A percentile compares a stretch with the other conserved stretches of the same genome.
These are phyloP conservation scores for Margaritispora aquatica DNA, from an alignment of 495 filamentous ascomycete genomes.

Conservation along the genomic window DNA sequence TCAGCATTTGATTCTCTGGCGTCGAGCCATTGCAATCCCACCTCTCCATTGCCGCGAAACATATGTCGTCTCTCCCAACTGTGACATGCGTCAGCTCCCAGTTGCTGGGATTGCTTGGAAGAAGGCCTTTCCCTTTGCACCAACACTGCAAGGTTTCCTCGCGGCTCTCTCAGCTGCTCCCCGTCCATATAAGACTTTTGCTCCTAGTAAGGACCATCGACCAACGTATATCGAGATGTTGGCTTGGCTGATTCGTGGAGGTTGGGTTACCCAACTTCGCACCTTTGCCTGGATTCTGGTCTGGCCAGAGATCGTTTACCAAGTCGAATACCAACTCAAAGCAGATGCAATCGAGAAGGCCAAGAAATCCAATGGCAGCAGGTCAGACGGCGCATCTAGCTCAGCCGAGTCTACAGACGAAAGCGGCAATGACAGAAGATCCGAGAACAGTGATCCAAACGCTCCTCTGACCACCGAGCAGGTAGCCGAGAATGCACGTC, in stretches of 20 bases:
- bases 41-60: slow-evolving; percentile 84
- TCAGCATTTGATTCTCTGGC: slow-evolving; percentile 91
- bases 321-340: slow-evolving; percentile 51
- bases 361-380: slow-evolving; percentile 20
- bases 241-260: slow-evolving; percentile 84
- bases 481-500: slow-evolving; percentile 40
- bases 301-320: slow-evolving; percentile 53
- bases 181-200: slow-evolving; percentile 70
- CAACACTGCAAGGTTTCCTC: slow-evolving; percentile 78
- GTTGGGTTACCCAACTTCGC: slow-evolving; percentile 87
- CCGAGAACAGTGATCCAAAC: slow-evolving; percentile 9
- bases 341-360: slow-evolving; percentile 32
- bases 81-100: slow-evolving; percentile 67
- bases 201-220: slow-evolving; percentile 85
- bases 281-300: slow-evolving; percentile 79
- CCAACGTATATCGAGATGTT: slow-evolving; percentile 81
- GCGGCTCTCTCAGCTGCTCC: slow-evolving; percentile 69
- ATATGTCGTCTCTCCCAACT: slow-evolving; percentile 92
- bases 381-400: slow-evolving; percentile 16
- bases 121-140: slow-evolving; percentile 69
- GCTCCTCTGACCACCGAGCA: slow-evolving; percentile 22
- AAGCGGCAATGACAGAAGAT: slow-evolving; percentile 3
- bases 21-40: slow-evolving; percentile 84
- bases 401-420: slow-evolving; percentile 23
- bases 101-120: slow-evolving; percentile 68